Conservation (phyloP, 257 asterid genomes). For the Solanum etuberosum region DNA sequence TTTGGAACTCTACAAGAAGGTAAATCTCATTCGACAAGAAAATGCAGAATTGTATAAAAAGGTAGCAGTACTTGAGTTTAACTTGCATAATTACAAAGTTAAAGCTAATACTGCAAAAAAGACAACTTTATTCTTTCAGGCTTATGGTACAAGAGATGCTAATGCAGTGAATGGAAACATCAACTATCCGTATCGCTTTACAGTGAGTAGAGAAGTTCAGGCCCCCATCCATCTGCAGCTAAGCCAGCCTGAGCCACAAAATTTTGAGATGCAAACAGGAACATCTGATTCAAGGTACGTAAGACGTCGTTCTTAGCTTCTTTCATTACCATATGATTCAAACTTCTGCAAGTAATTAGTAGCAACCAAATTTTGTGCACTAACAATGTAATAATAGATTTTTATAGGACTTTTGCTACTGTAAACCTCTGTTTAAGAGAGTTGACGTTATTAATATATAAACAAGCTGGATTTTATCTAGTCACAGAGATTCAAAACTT, state of each 20-base stretch:
- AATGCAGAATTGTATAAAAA: slow-evolving; percentile 31
- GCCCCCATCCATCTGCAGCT: slow-evolving; percentile 45
- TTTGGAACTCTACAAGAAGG: slow-evolving; percentile 75
- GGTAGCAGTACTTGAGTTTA: slow-evolving; percentile 11
- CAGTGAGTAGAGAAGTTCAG: slow-evolving; percentile 8
- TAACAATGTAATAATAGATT: too few species aligned
- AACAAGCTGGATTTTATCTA: neutral
- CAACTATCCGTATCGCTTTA: slow-evolving; percentile 19
- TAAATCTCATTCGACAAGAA: slow-evolving; percentile 44
- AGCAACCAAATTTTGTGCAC: neutral
- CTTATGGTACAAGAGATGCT: slow-evolving; percentile 32
- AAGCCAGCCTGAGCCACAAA: slow-evolving; percentile 37
- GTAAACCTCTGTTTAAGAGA: neutral
- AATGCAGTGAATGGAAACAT: slow-evolving; percentile 14
- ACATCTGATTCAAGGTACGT: slow-evolving; percentile 31
- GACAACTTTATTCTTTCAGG: slow-evolving; percentile 22
- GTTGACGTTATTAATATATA: neutral
- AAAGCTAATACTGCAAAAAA: neutral
- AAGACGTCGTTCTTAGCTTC: neutral
- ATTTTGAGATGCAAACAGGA: slow-evolving; percentile 9
- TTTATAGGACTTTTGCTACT: neutral
- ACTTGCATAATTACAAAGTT: neutral
- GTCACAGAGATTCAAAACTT: neutral
- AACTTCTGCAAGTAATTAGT: too few species aligned
- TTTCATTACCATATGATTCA: neutral